Evolutionary conservation across 2,329 filamentous ascomycete species (phyloP).

Genomic region (Fusarium duplospermum): DNA sequence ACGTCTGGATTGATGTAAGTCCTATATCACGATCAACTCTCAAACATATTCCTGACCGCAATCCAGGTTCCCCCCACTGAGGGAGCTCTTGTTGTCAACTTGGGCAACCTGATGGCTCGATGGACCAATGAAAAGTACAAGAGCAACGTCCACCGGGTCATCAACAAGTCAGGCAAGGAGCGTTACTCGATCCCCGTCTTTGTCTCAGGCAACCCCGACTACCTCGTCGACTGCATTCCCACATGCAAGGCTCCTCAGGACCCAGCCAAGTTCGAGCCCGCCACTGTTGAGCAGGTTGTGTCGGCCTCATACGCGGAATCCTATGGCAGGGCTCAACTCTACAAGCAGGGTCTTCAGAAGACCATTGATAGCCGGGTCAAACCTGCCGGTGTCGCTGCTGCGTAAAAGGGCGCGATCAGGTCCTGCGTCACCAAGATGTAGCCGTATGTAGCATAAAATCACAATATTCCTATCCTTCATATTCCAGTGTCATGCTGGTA

Average conservation of each 20-base stretch:
- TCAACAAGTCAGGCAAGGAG: conserved; percentile 62
- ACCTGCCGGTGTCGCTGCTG: neutral
- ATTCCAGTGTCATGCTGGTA: neutral
- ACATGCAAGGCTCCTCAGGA: conserved; percentile 43
- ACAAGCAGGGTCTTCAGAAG: conserved; percentile 45
- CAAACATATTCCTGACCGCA: neutral
- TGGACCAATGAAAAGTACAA: conserved; percentile 66
- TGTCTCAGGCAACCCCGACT: conserved; percentile 64
- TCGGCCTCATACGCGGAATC: conserved; percentile 49
- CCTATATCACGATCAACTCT: neutral
- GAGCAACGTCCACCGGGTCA: conserved; percentile 65
- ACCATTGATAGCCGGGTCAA: conserved; percentile 14
- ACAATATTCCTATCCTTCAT: neutral
- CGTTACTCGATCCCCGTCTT: conserved; percentile 69
- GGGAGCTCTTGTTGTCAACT: conserved; percentile 63
- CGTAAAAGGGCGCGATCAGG: neutral
- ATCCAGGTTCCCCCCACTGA: conserved; percentile 54
- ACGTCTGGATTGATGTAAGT: conserved; percentile 56
- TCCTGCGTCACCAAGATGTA: neutral
- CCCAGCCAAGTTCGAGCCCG: conserved; percentile 46
- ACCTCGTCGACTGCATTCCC: conserved; percentile 49
- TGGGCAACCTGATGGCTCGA: conserved; percentile 60
- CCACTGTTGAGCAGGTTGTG: conserved; percentile 49
- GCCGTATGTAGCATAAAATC: neutral
- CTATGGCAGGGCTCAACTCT: conserved; percentile 47